phyloP scores from a whole-genome alignment of 805 yeast genomes.

The Candida silvicultrix region DNA sequence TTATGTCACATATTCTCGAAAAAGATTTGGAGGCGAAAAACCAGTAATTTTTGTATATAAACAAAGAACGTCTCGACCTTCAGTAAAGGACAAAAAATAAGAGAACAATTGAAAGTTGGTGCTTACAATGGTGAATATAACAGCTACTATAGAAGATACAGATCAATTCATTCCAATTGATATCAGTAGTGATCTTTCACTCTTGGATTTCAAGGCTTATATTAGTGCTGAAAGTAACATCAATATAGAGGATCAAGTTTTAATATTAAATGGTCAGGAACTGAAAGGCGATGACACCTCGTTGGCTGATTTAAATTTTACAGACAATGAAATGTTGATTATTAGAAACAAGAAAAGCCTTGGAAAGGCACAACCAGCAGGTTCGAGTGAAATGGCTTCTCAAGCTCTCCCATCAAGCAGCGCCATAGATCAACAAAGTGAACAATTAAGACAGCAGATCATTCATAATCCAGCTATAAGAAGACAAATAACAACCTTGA shows the following conservation, averaged over 20 bases:
- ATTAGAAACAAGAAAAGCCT: conserved; percentile 2
- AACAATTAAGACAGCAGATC: conserved; percentile 42
- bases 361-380: background rate
- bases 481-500: conserved; percentile 28
- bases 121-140: conserved; percentile 12
- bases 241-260: conserved; percentile 36
- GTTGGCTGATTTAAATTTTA: conserved; percentile 40
- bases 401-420: background rate
- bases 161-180: conserved; percentile 37
- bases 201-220: conserved; percentile 67
- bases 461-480: conserved; percentile 34
- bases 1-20: background rate
- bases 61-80: background rate
- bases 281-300: conserved; percentile 29
- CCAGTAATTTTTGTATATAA: background rate
- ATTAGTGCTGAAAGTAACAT: conserved; percentile 64
- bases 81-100: background rate
- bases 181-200: conserved; percentile 53
- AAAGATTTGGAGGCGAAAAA: background rate
- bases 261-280: conserved; percentile 40
- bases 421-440: conserved; percentile 27
- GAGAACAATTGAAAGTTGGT: background rate
- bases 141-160: conserved; percentile 12
- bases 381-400: background rate
- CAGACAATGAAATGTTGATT: conserved; percentile 50